Percentiles rank a stretch among this genome's conserved stretches.
Evolutionary conservation across 257 asterid species (phyloP).

Genomic region (Handroanthus guayacan): DNA sequence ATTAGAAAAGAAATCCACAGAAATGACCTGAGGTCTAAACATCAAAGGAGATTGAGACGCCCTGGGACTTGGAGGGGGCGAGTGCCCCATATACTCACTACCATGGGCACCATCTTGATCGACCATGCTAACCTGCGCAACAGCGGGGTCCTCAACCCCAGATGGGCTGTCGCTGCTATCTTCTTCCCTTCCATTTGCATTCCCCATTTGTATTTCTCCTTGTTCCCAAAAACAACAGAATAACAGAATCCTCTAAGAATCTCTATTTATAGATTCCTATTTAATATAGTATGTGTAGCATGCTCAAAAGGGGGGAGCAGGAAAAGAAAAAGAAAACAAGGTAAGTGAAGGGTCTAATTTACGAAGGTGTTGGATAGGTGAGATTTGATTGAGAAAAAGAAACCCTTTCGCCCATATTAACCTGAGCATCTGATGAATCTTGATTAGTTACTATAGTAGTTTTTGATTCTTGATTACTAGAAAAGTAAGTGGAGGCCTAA

Average conservation of each 20-base stretch:
- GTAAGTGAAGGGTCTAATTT: not conserved
- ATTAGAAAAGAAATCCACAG: constrained; percentile 1
- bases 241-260: constrained; percentile 47
- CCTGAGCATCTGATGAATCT: constrained; percentile 40
- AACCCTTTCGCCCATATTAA: constrained; percentile 29
- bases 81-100: constrained; percentile 76
- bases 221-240: constrained; percentile 25
- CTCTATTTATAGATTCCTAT: constrained; percentile 35
- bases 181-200: constrained; percentile 89
- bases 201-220: constrained; percentile 62
- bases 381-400: constrained; percentile 26
- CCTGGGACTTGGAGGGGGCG: constrained; percentile 94
- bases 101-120: constrained; percentile 51
- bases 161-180: constrained; percentile 61
- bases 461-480: constrained; percentile 20
- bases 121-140: constrained; percentile 55
- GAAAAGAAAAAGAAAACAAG: constrained; percentile 4
- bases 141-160: constrained; percentile 48
- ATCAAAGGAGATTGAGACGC: constrained; percentile 86
- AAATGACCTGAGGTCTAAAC: constrained; percentile 88
- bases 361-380: constrained; percentile 21
- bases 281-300: constrained; percentile 32
- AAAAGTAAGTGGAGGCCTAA: constrained; percentile 15
- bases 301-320: constrained; percentile 18
- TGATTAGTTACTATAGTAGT: constrained; percentile 22